phyloP scores from a whole-genome alignment of 345 rosid genomes.

The Sonneratia alba region DNA sequence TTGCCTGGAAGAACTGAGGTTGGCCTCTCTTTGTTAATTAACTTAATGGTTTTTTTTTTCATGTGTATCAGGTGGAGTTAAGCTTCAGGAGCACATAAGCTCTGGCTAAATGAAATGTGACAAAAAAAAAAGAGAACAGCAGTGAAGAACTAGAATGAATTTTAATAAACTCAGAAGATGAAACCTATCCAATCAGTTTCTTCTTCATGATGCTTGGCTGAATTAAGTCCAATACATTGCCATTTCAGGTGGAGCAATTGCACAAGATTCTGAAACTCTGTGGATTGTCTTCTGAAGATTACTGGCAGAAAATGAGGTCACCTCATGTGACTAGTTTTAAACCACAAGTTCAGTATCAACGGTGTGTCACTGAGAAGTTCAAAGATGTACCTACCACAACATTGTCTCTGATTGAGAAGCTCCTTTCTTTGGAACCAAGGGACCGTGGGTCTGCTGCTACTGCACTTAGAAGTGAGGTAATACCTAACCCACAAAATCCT shows the following conservation, averaged over 20 bases:
- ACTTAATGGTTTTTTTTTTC: background rate
- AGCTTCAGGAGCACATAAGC: background rate
- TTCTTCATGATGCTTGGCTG: background rate
- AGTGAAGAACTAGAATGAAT: too few species aligned
- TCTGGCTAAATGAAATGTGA: background rate
- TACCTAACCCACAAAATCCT: background rate
- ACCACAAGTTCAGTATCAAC: constrained; percentile 58
- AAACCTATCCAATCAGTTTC: too few species aligned
- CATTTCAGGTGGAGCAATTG: constrained; percentile 80
- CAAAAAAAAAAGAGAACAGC: too few species aligned
- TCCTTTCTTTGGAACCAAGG: constrained; percentile 62
- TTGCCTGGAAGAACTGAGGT: constrained; percentile 99
- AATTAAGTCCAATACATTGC: background rate
- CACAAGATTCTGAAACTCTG: constrained; percentile 95
- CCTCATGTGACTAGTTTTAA: constrained; percentile 66
- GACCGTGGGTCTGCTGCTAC: constrained; percentile 51
- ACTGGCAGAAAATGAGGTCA: constrained; percentile 59
- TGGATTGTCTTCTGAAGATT: constrained; percentile 73
- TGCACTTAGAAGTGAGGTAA: constrained; percentile 60
- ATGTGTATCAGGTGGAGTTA: background rate
- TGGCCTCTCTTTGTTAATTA: background rate
- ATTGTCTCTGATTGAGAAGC: constrained; percentile 50
- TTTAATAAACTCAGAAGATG: too few species aligned
- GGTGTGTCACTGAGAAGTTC: constrained; percentile 45
- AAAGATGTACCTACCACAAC: constrained; percentile 44